These are phyloP conservation scores for Metarhizium humberi DNA, from an alignment of 2,329 filamentous ascomycete genomes.

Conservation along the genomic window DNA sequence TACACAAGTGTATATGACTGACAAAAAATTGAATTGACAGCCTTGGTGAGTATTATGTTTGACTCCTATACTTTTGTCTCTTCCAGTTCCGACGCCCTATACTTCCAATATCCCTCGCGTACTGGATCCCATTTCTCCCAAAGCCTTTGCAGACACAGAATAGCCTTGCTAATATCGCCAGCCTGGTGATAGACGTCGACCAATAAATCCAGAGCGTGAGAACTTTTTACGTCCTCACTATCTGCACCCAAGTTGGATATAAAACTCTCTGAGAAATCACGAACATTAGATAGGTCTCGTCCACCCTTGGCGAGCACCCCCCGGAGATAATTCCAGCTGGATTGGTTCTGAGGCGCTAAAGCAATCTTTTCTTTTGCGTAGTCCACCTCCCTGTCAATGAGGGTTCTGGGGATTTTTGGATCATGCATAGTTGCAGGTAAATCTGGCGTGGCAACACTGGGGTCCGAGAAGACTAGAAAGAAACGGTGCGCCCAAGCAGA, in stretches of 20 bases:
- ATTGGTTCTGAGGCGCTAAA: conserved; percentile 85
- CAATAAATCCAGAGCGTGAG: conserved; percentile 61
- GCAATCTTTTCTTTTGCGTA: conserved; percentile 66
- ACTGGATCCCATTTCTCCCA: conserved; percentile 86
- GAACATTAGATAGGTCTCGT: conserved; percentile 33
- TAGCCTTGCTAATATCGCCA: conserved; percentile 52
- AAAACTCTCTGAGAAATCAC: conserved; percentile 42
- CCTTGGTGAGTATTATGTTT: too few relatives aligned
- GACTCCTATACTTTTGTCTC: neutral
- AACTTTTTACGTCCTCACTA: conserved; percentile 46
- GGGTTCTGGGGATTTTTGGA: conserved; percentile 45
- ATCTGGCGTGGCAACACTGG: conserved; percentile 35
- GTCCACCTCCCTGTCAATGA: conserved; percentile 65
- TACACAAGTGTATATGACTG: neutral
- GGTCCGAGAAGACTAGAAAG: conserved; percentile 75
- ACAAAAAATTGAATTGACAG: too few relatives aligned
- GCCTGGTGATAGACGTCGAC: conserved; percentile 57
- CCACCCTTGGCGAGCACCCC: conserved; percentile 64
- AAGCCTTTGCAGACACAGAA: conserved; percentile 61
- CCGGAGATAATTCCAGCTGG: conserved; percentile 84
- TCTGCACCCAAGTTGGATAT: conserved; percentile 37
- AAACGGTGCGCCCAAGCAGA: conserved; percentile 97
- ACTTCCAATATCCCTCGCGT: conserved; percentile 87
- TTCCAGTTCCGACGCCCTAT: conserved; percentile 16
- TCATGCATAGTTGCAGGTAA: conserved; percentile 42